Evolutionary conservation across 331 rosid genomes (phyloP).

Genomic region (Acacia pycnantha): DNA sequence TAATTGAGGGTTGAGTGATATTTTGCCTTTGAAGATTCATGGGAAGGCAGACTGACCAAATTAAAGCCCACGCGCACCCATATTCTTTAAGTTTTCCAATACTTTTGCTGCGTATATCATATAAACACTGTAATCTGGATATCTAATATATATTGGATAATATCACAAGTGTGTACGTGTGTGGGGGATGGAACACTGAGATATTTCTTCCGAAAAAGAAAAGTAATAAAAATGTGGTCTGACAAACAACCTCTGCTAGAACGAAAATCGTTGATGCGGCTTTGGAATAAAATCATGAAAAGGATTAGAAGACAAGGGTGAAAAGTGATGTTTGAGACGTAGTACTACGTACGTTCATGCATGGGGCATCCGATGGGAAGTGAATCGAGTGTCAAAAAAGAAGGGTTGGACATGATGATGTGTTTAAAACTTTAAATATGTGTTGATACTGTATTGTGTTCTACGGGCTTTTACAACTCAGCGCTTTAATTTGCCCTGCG

Average conservation of each 20-base stretch:
- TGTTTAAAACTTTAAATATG: constrained; percentile 8
- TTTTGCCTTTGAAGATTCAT: background rate
- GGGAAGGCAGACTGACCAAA: background rate
- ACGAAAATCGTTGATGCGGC: constrained; percentile 10
- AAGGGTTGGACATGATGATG: background rate
- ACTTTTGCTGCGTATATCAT: background rate
- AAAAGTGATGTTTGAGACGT: background rate
- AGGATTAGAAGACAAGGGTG: background rate
- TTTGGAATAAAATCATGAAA: constrained; percentile 9
- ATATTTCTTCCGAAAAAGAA: too few relatives aligned
- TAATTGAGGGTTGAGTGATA: too few relatives aligned
- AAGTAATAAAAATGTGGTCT: background rate
- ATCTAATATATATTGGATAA: background rate
- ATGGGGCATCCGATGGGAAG: constrained; percentile 16
- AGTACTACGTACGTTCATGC: background rate
- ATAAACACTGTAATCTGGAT: background rate
- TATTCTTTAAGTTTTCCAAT: background rate
- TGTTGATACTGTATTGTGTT: constrained; percentile 25
- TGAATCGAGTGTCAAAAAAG: constrained; percentile 32
- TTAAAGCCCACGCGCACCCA: background rate
- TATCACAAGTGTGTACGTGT: too few relatives aligned
- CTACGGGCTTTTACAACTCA: background rate
- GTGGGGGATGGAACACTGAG: too few relatives aligned
- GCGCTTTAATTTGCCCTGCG: background rate
- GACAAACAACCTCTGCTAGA: background rate